Conservation (phyloP, 805 yeast genomes). For the Myxozyma lipomycoides region DNA sequence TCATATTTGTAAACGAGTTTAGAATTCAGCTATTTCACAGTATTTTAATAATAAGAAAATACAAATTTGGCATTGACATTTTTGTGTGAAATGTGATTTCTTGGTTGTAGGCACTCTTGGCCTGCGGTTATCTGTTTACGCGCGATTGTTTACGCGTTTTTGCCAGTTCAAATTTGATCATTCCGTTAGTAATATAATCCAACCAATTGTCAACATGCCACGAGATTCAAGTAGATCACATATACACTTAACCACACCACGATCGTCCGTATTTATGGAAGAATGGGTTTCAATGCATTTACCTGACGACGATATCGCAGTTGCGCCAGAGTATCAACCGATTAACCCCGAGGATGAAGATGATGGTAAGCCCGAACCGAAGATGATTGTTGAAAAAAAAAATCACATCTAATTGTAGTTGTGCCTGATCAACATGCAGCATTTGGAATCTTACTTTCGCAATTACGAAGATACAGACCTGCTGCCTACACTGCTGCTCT, state of each 20-base stretch:
- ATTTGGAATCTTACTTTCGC: constrained; percentile 26
- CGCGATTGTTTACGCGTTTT: no score
- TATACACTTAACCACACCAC: constrained; percentile 25
- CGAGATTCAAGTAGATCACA: constrained; percentile 29
- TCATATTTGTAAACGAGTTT: no score
- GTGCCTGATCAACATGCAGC: constrained; percentile 32
- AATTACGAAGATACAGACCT: constrained; percentile 23
- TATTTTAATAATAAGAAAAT: no score
- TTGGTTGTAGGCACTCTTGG: no score
- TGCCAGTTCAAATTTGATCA: no score
- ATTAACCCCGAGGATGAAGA: constrained; percentile 31
- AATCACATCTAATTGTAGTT: not conserved
- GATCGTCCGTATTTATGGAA: constrained; percentile 20
- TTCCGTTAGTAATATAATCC: no score
- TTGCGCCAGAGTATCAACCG: constrained; percentile 28
- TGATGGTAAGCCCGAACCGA: constrained; percentile 15
- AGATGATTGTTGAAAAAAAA: not conserved
- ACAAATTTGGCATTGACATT: no score
- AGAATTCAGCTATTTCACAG: no score
- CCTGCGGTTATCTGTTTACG: no score
- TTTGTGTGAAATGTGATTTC: no score
- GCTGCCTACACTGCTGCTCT: constrained; percentile 23
- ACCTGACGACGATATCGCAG: constrained; percentile 24
- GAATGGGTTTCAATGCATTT: constrained; percentile 25
- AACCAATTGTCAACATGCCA: no score